Evolutionary conservation across 345 rosid species (phyloP).

Genomic region (Firmiana major): DNA sequence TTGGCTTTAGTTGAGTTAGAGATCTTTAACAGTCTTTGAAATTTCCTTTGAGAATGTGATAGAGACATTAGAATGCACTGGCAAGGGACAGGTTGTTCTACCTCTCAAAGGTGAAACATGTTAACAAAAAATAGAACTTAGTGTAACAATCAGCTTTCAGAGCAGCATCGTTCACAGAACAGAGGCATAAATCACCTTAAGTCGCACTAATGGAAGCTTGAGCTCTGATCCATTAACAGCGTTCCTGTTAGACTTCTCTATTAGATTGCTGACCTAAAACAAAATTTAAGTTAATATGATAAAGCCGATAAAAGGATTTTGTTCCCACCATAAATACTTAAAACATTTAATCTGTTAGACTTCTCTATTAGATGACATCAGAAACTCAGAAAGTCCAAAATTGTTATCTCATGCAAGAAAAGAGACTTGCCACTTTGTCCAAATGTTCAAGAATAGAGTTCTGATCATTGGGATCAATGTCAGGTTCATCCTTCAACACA

Average conservation of each 20-base stretch:
- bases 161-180: not conserved
- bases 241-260: constrained; percentile 68
- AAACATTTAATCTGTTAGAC: not conserved
- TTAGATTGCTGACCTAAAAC: constrained; percentile 66
- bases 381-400: constrained; percentile 12
- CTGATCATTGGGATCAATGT: constrained; percentile 91
- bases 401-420: constrained; percentile 19
- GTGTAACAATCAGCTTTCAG: not conserved
- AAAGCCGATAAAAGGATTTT: not conserved
- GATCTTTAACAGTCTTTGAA: not conserved
- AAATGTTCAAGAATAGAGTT: constrained; percentile 87
- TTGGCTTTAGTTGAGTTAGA: not conserved
- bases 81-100: not conserved
- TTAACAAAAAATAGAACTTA: not conserved
- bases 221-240: constrained; percentile 54
- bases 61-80: not conserved
- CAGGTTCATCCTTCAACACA: constrained; percentile 75
- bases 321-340: not conserved
- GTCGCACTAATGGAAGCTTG: constrained; percentile 82
- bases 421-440: constrained; percentile 73
- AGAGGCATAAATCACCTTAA: constrained; percentile 56
- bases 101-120: not conserved
- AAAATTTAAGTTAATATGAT: constrained; percentile 19
- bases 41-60: not conserved
- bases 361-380: not conserved